Evolutionary conservation across 345 rosid species (phyloP), one percentile per base, ranked within the genome.

Genomic region (Corchorus olitorius): DNA sequence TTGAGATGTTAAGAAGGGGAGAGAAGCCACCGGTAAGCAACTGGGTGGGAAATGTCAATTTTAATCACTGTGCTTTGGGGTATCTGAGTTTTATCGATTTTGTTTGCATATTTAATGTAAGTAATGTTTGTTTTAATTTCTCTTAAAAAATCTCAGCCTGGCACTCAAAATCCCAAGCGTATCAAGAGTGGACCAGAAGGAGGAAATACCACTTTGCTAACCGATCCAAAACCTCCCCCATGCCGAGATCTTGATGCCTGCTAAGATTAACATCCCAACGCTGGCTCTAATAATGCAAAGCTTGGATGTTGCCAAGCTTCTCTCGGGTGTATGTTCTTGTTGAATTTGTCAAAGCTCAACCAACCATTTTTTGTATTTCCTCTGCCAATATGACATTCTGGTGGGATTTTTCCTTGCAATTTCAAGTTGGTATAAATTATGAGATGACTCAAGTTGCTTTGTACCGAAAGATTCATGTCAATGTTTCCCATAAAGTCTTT

Each of bases 211-310:
- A 92, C 92, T 63, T 78, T 97, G 83, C 87, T 87, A 0, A 76
- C 88, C 2, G 98, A 97, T 74, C 99, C 97, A 33, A 94, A 85
- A 77, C 91, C 97, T 72, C 96, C 98, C 46, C 90, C 92, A 3
- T 92, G 93, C 84, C 92, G 99, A 54, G 97, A 95, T 81, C 96
- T 95, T 35, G 97, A 92, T 67, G 90, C 98, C 75, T 92, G 98
- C 92, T 95, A 84, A 87, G 79, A 45, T 62, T 52, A 69, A 76
- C 76, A 37, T 54, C 59, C 15, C 11, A 43, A 22, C 70, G 62
- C 75, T 65, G 71, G 68, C 81, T 77, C 74, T 56, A 91, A 89
- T 86, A 89, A 91, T 83, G 79, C 83, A 48, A 80, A 73, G 81
- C 86, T 73, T 69, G 81, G 79, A 71, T 43, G 16, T 69, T 72